These are phyloP conservation scores for Lasiosphaeriaceae sp. DNA, from an alignment of 495 filamentous ascomycete species.

Conservation along the genomic window DNA sequence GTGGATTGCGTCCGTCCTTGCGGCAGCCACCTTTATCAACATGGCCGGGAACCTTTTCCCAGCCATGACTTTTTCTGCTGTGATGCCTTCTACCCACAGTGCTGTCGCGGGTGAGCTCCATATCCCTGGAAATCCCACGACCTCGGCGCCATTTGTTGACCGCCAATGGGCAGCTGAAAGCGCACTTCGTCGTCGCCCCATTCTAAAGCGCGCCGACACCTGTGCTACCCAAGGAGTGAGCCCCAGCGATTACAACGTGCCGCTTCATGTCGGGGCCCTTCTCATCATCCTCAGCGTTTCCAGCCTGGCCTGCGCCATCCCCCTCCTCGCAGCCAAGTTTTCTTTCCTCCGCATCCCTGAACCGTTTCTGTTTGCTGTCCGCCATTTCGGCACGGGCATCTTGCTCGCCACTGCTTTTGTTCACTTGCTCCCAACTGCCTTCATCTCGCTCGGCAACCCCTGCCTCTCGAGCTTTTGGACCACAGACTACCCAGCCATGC, in stretches of 20 bases:
- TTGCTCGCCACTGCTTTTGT: constrained; percentile 86
- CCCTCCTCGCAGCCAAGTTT: constrained; percentile 48
- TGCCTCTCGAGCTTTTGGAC: constrained; percentile 77
- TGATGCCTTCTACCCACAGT: background rate
- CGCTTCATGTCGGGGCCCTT: constrained; percentile 69
- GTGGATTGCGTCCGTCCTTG: constrained; percentile 28
- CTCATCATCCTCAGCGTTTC: constrained; percentile 69
- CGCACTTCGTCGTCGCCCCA: background rate
- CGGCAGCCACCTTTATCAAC: constrained; percentile 20
- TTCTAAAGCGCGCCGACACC: background rate
- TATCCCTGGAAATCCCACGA: background rate
- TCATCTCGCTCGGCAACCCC: constrained; percentile 71
- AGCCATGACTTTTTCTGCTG: background rate
- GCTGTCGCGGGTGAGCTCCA: background rate
- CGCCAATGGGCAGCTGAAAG: background rate
- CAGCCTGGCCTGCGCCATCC: constrained; percentile 57
- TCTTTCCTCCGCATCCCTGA: constrained; percentile 42
- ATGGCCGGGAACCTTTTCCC: constrained; percentile 9
- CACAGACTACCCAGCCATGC: constrained; percentile 66
- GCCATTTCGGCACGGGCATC: constrained; percentile 82
- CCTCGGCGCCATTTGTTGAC: background rate
- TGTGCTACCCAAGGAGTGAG: constrained; percentile 12
- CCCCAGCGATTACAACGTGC: constrained; percentile 55
- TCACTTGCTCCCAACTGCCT: constrained; percentile 77
- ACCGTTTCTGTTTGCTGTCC: constrained; percentile 63